Conservation (phyloP, 1,284 basidiomycete species). For the Tylopilus sp. region DNA sequence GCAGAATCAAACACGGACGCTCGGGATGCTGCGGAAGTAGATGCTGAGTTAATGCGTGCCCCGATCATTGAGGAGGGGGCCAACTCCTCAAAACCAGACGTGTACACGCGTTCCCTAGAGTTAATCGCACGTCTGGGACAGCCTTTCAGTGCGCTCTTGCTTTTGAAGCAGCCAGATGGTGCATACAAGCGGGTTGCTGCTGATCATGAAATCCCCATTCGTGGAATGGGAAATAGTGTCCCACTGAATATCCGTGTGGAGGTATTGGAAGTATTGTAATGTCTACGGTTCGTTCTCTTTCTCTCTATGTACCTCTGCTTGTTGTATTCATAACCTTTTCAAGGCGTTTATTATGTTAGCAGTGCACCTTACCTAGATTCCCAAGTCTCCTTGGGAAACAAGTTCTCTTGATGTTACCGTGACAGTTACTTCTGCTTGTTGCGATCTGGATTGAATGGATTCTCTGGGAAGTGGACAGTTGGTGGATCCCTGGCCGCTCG, state of each 20-base stretch:
- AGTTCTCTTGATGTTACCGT: too few species aligned
- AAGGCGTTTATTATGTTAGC: too few species aligned
- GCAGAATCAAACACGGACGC: neutral
- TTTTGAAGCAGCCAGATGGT: conserved; percentile 3
- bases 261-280: conserved; percentile 4
- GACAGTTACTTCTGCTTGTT: too few species aligned
- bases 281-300: too few species aligned
- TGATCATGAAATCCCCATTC: neutral
- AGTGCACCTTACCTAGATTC: too few species aligned
- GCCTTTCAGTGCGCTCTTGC: neutral
- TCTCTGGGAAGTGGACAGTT: too few species aligned
- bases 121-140: neutral
- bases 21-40: neutral
- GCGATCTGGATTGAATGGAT: too few species aligned
- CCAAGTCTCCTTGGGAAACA: too few species aligned
- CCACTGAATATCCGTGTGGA: conserved; percentile 5
- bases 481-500: too few species aligned
- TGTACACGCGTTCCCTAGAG: neutral
- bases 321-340: too few species aligned
- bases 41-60: neutral
- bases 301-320: too few species aligned
- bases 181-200: conserved; percentile 8
- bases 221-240: neutral
- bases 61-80: conserved; percentile 2
- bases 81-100: neutral